A percentile compares a stretch with the other conserved stretches of the same genome.
Conservation (phyloP, 441 rosid species). For the Daphne laureola region DNA sequence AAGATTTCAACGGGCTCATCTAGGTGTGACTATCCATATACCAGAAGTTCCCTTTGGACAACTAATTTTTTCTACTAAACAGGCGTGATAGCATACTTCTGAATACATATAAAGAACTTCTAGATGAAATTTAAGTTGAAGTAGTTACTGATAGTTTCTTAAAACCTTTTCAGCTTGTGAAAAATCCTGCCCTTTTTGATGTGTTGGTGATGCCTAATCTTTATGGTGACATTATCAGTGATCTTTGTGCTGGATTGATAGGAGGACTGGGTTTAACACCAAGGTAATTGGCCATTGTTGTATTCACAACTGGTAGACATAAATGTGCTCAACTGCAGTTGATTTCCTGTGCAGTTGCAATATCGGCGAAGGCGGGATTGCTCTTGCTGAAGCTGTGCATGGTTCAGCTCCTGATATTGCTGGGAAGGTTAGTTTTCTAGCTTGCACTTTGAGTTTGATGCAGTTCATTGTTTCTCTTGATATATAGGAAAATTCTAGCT, state of each 20-base stretch:
- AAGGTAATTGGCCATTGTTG: constrained; percentile 37
- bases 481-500: neutral
- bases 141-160: constrained; percentile 10
- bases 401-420: constrained; percentile 99
- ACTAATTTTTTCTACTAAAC: too few relatives aligned
- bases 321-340: constrained; percentile 13
- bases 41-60: too few relatives aligned
- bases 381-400: constrained; percentile 98
- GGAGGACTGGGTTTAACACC: constrained; percentile 99
- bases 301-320: constrained; percentile 5
- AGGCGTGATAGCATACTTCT: too few relatives aligned
- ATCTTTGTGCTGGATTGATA: constrained; percentile 88
- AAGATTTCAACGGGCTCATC: too few relatives aligned
- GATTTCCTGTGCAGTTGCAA: constrained; percentile 59
- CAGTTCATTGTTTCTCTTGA: neutral
- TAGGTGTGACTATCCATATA: too few relatives aligned
- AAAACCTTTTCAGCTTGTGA: constrained; percentile 65
- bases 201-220: constrained; percentile 99
- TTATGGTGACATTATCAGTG: constrained; percentile 97
- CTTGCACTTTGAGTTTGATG: neutral
- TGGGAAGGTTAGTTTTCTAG: constrained; percentile 68
- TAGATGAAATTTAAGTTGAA: neutral
- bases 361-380: constrained; percentile 94
- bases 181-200: constrained; percentile 89
- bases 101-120: too few relatives aligned